These are phyloP conservation scores for Aphanocladium album DNA, from an alignment of 2,329 filamentous ascomycete genomes.

Conservation along the genomic window DNA sequence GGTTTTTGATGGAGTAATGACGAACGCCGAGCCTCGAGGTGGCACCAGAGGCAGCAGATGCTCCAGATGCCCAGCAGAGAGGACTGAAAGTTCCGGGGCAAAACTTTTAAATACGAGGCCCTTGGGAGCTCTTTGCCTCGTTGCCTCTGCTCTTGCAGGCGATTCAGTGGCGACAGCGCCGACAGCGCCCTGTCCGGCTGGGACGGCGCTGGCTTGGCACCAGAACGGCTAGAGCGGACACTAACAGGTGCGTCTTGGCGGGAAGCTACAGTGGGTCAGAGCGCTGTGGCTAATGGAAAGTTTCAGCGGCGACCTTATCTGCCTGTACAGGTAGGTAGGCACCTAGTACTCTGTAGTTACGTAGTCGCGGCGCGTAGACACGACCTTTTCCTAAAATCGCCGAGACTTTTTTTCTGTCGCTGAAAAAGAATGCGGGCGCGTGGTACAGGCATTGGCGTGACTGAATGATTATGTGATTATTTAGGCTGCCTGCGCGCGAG, in stretches of 20 bases:
- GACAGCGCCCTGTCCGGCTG: background rate
- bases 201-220: background rate
- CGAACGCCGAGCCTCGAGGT: background rate
- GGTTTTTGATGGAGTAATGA: background rate
- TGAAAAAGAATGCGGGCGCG: too few relatives aligned
- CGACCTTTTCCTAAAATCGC: too few relatives aligned
- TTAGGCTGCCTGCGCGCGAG: too few relatives aligned
- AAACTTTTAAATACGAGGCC: background rate
- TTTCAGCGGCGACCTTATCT: background rate
- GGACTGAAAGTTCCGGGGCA: conserved; percentile 2
- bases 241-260: background rate
- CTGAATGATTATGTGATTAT: too few relatives aligned
- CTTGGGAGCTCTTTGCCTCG: background rate
- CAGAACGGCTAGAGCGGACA: background rate
- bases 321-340: too few relatives aligned
- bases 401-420: too few relatives aligned
- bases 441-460: too few relatives aligned
- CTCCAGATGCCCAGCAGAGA: background rate
- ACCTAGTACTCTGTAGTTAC: too few relatives aligned
- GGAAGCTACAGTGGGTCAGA: background rate
- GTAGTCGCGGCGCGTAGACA: too few relatives aligned
- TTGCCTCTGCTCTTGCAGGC: background rate
- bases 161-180: background rate
- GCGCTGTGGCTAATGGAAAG: background rate
- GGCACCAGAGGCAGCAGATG: background rate